These are phyloP conservation scores for Cryptococcus sp. DNA, from an alignment of 1,284 basidiomycete species.

Conservation along the genomic window DNA sequence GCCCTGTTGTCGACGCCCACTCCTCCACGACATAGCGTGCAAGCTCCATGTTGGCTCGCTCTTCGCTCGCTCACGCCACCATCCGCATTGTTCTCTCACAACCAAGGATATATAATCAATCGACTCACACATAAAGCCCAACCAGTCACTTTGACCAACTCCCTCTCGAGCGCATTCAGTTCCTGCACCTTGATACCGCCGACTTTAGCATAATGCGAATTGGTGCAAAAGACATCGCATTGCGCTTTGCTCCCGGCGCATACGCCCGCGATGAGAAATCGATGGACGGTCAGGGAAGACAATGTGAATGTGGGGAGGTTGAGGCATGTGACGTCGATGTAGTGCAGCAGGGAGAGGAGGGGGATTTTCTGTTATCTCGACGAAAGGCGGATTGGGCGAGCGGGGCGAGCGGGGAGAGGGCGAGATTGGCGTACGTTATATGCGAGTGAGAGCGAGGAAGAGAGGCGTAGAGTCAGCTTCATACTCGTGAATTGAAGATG, in stretches of 20 bases:
- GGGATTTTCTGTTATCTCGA: conserved; percentile 68
- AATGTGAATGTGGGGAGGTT: conserved; percentile 77
- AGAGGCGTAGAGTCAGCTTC: background rate
- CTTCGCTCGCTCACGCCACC: background rate
- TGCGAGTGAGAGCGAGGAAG: background rate
- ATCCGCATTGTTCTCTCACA: background rate
- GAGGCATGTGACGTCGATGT: conserved; percentile 91
- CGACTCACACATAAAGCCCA: conserved; percentile 84
- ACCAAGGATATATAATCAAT: background rate
- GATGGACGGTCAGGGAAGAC: conserved; percentile 90
- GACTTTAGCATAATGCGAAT: conserved; percentile 87
- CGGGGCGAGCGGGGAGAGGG: background rate
- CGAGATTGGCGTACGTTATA: background rate
- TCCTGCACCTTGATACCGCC: conserved; percentile 87
- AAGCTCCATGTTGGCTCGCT: background rate
- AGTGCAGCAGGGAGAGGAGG: conserved; percentile 83
- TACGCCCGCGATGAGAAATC: conserved; percentile 87
- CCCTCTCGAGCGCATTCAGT: conserved; percentile 87
- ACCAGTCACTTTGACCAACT: conserved; percentile 84
- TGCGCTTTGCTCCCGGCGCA: conserved; percentile 85
- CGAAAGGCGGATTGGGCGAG: too few species aligned
- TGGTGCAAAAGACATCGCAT: conserved; percentile 90
- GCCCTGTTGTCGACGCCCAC: background rate
- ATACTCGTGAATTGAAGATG: background rate
- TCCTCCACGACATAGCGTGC: background rate